Percentiles rank a stretch among this genome's conserved stretches.
phyloP scores from a whole-genome alignment of 2,329 filamentous ascomycete species.

The Tolypocladium ovalisporum region DNA sequence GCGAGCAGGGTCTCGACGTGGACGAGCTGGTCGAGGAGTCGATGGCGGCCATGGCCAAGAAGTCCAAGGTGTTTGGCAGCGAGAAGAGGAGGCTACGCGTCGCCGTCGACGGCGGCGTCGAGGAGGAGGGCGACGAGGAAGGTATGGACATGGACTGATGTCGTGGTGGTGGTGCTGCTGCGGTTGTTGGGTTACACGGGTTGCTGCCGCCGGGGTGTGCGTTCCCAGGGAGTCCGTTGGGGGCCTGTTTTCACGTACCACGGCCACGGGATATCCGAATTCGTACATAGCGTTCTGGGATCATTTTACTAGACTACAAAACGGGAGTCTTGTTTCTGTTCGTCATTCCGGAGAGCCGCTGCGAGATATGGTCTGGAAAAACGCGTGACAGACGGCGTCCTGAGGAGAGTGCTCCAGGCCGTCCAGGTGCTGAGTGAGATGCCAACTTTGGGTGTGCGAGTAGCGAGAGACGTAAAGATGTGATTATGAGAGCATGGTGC shows the following conservation, averaged over 20 bases:
- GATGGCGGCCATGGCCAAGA: conserved; percentile 12
- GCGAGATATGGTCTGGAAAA: not conserved
- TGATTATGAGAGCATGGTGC: too few relatives aligned
- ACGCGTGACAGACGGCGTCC: not conserved
- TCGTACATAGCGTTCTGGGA: conserved; percentile 3
- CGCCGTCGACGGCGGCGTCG: conserved; percentile 23
- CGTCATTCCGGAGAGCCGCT: not conserved
- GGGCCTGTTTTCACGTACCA: not conserved
- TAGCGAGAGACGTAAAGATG: too few relatives aligned
- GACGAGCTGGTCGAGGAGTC: conserved; percentile 31
- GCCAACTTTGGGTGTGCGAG: too few relatives aligned
- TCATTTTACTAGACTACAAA: not conserved
- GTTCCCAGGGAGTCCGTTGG: not conserved
- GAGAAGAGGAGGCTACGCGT: conserved; percentile 29
- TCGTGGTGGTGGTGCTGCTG: not conserved
- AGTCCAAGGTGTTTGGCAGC: conserved; percentile 29
- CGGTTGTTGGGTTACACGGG: not conserved
- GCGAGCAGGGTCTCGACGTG: conserved; percentile 33
- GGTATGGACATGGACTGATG: conserved; percentile 22
- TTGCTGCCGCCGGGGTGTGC: not conserved
- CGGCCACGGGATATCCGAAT: not conserved
- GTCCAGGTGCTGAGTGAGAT: too few relatives aligned
- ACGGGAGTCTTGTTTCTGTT: not conserved
- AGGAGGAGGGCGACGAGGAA: conserved; percentile 12
- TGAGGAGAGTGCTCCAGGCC: too few relatives aligned